Conservation (phyloP, 177 flowering plant genomes). For the Vitis hybrid region DNA sequence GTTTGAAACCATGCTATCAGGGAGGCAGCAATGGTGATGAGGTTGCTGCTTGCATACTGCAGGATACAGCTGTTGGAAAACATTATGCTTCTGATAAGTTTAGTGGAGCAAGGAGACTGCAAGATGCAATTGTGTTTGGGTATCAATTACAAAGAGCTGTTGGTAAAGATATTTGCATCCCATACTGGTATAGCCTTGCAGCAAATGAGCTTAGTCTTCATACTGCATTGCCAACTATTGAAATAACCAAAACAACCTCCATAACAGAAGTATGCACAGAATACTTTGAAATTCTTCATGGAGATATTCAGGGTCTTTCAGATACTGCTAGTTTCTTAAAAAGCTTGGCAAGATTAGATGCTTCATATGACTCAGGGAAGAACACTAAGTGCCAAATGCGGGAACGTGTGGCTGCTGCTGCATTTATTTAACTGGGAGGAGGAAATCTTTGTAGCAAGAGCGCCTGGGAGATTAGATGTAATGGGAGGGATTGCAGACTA, state of each 20-base stretch:
- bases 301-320: conserved; percentile 76
- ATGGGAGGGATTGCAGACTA: conserved; percentile 99
- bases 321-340: conserved; percentile 82
- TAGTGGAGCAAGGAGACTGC: conserved; percentile 96
- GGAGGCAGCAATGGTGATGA: conserved; percentile 95
- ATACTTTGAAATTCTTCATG: conserved; percentile 90
- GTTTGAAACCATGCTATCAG: conserved; percentile 89
- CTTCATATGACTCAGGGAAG: conserved; percentile 43
- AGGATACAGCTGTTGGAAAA: conserved; percentile 85
- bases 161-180: conserved; percentile 83
- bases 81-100: conserved; percentile 79
- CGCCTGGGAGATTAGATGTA: conserved; percentile 99
- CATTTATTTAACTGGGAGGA: conserved; percentile 97
- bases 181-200: conserved; percentile 93
- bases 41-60: conserved; percentile 88
- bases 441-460: conserved; percentile 86
- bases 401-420: conserved; percentile 88
- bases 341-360: conserved; percentile 66
- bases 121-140: conserved; percentile 96
- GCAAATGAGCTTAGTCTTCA: conserved; percentile 74
- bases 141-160: conserved; percentile 92
- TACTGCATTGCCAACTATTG: conserved; percentile 47
- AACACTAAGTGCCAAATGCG: conserved; percentile 56
- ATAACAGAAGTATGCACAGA: conserved; percentile 22
- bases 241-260: conserved; percentile 2